Conservation (phyloP, 441 rosid species). For the Rhodomyrtus psidioides region DNA sequence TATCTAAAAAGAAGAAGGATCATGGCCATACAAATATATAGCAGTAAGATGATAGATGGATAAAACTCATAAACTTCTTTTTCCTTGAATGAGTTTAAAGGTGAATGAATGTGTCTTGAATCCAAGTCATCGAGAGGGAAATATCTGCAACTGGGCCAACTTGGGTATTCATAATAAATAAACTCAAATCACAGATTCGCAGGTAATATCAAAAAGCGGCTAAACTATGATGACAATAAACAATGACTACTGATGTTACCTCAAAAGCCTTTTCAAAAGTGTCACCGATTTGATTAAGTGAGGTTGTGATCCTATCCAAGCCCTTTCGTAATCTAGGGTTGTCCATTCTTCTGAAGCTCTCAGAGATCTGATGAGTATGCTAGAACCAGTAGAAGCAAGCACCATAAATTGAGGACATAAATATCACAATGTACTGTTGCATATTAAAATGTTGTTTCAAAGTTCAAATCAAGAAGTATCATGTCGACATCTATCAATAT, state of each 20-base stretch:
- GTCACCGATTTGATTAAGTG: constrained; percentile 81
- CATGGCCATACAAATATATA: background rate
- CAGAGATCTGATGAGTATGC: constrained; percentile 21
- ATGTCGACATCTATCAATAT: background rate
- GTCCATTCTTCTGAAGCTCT: constrained; percentile 44
- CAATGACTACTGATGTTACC: constrained; percentile 23
- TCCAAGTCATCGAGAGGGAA: background rate
- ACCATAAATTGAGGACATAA: background rate
- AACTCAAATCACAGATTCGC: background rate
- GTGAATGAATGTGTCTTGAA: background rate
- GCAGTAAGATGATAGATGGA: background rate
- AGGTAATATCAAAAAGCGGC: background rate
- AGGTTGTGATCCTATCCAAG: constrained; percentile 53
- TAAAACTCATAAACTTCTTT: background rate
- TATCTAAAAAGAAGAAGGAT: background rate
- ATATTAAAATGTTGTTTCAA: background rate
- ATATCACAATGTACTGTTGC: background rate
- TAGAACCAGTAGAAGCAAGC: constrained; percentile 10
- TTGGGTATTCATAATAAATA: background rate
- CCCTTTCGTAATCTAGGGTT: constrained; percentile 68
- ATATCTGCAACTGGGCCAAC: background rate
- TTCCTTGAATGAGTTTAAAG: background rate
- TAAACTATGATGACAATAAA: background rate
- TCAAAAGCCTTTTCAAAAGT: constrained; percentile 80
- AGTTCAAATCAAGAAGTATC: background rate